phyloP scores from a whole-genome alignment of 495 filamentous ascomycete species.

The Letharia lupina region DNA sequence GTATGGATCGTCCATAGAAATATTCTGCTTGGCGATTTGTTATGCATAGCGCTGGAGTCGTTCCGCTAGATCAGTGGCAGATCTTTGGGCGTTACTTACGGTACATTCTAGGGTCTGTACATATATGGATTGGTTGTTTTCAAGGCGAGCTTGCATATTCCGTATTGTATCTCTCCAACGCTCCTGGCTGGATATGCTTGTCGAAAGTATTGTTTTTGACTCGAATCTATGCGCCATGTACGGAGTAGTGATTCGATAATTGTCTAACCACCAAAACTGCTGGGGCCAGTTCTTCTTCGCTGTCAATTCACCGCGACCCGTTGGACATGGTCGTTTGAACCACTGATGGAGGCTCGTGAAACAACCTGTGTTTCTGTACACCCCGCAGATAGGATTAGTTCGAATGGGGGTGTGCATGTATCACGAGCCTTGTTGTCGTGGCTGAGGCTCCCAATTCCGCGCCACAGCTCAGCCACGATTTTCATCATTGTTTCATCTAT shows the following conservation, averaged over 20 bases:
- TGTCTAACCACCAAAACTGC: neutral
- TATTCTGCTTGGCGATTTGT: neutral
- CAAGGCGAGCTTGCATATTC: neutral
- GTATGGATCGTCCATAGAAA: neutral
- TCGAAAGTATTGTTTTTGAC: neutral
- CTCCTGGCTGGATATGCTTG: neutral
- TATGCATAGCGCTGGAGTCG: constrained; percentile 20
- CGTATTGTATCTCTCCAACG: neutral
- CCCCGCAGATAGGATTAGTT: too few relatives aligned
- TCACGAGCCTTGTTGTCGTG: too few relatives aligned
- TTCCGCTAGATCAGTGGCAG: neutral
- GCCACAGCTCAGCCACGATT: neutral
- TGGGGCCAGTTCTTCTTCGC: neutral
- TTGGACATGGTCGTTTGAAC: neutral
- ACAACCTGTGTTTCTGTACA: too few relatives aligned
- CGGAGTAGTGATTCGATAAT: neutral
- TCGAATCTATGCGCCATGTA: neutral
- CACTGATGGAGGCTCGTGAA: too few relatives aligned
- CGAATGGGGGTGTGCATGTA: too few relatives aligned
- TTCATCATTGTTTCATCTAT: neutral
- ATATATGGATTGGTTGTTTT: constrained; percentile 1
- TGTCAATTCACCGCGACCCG: neutral
- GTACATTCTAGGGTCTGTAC: neutral
- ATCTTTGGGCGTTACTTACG: neutral
- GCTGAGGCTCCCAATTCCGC: too few relatives aligned